Percentiles rank a stretch among this genome's conserved stretches.
Evolutionary conservation across 2,329 filamentous ascomycete species (phyloP).

Genomic region (Ophiostoma ulmi): DNA sequence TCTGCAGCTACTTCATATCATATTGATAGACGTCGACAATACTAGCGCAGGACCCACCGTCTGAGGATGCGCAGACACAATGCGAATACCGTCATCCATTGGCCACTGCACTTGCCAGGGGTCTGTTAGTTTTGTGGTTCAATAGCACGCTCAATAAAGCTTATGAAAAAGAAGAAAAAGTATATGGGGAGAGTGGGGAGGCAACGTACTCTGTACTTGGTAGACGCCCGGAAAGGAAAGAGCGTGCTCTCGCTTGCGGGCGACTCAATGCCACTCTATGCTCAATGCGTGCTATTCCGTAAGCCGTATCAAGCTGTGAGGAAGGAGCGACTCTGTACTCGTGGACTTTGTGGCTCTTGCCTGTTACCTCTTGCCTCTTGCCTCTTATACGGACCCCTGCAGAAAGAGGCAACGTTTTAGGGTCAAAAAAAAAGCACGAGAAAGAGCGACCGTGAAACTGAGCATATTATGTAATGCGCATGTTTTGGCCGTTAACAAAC

Average conservation of each 20-base stretch:
- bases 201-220: too few relatives aligned
- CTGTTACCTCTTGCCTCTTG: neutral
- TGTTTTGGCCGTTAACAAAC: neutral
- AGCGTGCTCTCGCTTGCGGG: neutral
- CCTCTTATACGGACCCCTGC: neutral
- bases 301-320: neutral
- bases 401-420: neutral
- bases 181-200: too few relatives aligned
- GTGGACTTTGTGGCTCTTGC: neutral
- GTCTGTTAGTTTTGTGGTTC: neutral
- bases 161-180: neutral
- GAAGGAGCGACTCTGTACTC: neutral
- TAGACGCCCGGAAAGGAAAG: neutral
- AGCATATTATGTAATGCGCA: neutral
- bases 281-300: slow-evolving; percentile 1
- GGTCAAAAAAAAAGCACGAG: neutral
- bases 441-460: too few relatives aligned
- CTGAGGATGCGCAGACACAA: neutral
- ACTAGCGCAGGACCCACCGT: neutral
- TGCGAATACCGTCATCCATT: neutral
- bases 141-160: neutral
- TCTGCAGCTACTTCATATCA: too few relatives aligned
- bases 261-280: neutral
- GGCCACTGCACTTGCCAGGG: neutral
- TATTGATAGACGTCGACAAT: neutral